These are phyloP conservation scores for Xylaria sp. DNA, from an alignment of 2,329 filamentous ascomycete genomes.

Conservation along the genomic window DNA sequence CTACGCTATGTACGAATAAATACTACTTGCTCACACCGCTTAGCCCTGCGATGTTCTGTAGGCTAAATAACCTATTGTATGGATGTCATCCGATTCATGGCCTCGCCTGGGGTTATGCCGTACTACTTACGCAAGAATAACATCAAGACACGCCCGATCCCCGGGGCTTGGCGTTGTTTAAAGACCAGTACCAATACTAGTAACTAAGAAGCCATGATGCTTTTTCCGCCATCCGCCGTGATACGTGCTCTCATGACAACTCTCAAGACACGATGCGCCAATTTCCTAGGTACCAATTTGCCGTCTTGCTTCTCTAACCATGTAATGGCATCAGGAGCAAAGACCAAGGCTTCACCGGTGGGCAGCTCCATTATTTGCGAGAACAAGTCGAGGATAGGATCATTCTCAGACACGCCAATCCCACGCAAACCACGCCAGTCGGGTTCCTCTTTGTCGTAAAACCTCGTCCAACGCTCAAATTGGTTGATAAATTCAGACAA, in stretches of 20 bases:
- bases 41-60: too few relatives aligned
- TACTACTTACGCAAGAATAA: too few relatives aligned
- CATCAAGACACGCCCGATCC: too few relatives aligned
- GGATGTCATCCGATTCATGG: too few relatives aligned
- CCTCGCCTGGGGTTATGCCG: too few relatives aligned
- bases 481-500: slow-evolving; percentile 10
- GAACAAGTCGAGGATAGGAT: slow-evolving; percentile 52
- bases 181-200: neutral
- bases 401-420: slow-evolving; percentile 16
- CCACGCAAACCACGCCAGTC: slow-evolving; percentile 5
- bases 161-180: too few relatives aligned
- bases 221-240: slow-evolving; percentile 59
- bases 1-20: too few relatives aligned
- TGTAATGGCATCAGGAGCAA: slow-evolving; percentile 58
- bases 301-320: slow-evolving; percentile 43
- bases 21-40: too few relatives aligned
- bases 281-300: slow-evolving; percentile 40
- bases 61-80: too few relatives aligned
- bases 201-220: slow-evolving; percentile 55
- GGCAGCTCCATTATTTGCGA: slow-evolving; percentile 56
- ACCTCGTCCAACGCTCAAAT: neutral
- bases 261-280: slow-evolving; percentile 56
- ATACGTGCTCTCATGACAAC: slow-evolving; percentile 56
- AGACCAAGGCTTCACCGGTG: slow-evolving; percentile 60
- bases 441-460: neutral